phyloP scores from a whole-genome alignment of 768 basidiomycete genomes.

The Hortiboletus campestris region DNA sequence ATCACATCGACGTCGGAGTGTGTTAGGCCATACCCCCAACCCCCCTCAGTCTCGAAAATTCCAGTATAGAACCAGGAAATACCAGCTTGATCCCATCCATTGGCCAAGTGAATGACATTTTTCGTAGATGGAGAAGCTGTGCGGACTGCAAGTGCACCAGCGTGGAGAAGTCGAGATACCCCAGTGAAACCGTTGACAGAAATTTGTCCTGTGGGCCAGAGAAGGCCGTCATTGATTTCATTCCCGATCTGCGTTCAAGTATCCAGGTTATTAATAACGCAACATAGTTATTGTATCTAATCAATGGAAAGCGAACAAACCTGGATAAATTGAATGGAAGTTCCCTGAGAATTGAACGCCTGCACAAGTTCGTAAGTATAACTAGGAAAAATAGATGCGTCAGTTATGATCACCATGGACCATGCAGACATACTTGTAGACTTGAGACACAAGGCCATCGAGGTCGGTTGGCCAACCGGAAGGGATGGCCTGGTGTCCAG shows the following conservation, averaged over 20 bases:
- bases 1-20: slow-evolving; percentile 8
- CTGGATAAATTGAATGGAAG: slow-evolving; percentile 11
- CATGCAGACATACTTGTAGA: slow-evolving; percentile 6
- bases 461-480: slow-evolving; percentile 13
- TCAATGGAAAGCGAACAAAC: background rate
- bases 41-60: slow-evolving; percentile 3
- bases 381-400: background rate
- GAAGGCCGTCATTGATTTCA: slow-evolving; percentile 10
- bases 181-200: slow-evolving; percentile 4
- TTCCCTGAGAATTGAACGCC: slow-evolving; percentile 8
- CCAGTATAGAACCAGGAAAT: slow-evolving; percentile 6
- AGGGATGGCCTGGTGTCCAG: slow-evolving; percentile 9
- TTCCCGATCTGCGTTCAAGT: slow-evolving; percentile 9
- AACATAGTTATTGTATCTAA: background rate
- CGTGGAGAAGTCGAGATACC: slow-evolving; percentile 34
- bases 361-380: slow-evolving; percentile 6
- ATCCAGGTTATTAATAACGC: background rate
- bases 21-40: slow-evolving; percentile 3
- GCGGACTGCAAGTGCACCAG: slow-evolving; percentile 23
- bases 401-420: background rate
- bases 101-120: slow-evolving; percentile 5
- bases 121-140: slow-evolving; percentile 2
- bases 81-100: slow-evolving; percentile 4
- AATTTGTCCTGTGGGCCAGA: slow-evolving; percentile 6
- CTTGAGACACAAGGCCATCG: slow-evolving; percentile 1